phyloP scores from a whole-genome alignment of 306 rosid genomes.

The Elaeagnus macrophylla region DNA sequence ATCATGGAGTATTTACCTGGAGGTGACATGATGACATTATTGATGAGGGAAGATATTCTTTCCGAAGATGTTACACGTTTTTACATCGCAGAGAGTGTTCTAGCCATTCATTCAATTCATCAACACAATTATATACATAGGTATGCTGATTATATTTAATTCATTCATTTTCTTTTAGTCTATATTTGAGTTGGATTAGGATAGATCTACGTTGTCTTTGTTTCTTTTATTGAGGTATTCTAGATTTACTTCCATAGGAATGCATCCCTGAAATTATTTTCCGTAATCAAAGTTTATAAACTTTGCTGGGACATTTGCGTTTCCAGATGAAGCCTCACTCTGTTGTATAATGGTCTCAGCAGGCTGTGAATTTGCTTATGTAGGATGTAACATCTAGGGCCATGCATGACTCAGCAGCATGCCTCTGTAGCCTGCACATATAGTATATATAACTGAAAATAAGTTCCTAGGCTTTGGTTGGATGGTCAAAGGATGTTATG shows the following conservation, averaged over 20 bases:
- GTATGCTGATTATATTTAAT: slow-evolving; percentile 27
- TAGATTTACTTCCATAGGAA: too few relatives aligned
- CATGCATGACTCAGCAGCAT: not conserved
- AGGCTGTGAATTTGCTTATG: too few relatives aligned
- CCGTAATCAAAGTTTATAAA: too few relatives aligned
- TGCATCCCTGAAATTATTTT: too few relatives aligned
- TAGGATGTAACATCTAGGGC: not conserved
- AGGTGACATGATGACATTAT: slow-evolving; percentile 95
- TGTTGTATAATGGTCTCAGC: too few relatives aligned
- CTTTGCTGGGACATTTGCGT: too few relatives aligned
- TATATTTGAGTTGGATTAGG: not conserved
- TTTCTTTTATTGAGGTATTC: too few relatives aligned
- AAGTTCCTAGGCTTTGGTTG: not conserved
- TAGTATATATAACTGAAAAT: not conserved
- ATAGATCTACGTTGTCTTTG: not conserved
- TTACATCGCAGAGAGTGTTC: slow-evolving; percentile 94
- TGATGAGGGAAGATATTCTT: slow-evolving; percentile 96
- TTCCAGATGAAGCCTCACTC: too few relatives aligned
- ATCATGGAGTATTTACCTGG: slow-evolving; percentile 99
- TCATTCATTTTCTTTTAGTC: not conserved
- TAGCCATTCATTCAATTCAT: slow-evolving; percentile 93
- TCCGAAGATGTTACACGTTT: slow-evolving; percentile 89
- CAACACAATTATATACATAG: slow-evolving; percentile 93
- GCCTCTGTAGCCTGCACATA: not conserved
- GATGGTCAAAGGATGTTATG: not conserved